Evolutionary conservation across 345 rosid genomes (phyloP).

Genomic region (Populus nigra): DNA sequence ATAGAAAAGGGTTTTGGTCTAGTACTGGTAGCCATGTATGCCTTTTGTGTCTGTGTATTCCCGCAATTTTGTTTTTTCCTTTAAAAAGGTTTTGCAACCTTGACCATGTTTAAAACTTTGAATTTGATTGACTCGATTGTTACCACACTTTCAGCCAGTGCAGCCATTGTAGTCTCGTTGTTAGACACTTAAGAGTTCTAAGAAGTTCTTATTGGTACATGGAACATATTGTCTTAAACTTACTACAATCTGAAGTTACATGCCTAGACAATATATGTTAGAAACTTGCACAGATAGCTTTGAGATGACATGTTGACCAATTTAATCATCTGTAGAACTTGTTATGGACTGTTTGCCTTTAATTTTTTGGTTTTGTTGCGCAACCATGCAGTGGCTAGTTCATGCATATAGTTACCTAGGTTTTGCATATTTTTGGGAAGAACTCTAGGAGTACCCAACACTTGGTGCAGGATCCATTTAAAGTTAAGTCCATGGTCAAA

Average conservation of each 20-base stretch:
- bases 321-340: background rate
- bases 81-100: background rate
- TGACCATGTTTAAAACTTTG: background rate
- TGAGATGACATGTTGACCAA: background rate
- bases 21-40: background rate
- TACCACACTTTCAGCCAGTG: background rate
- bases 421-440: background rate
- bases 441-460: background rate
- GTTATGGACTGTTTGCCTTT: background rate
- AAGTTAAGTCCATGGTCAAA: background rate
- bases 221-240: background rate
- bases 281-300: background rate
- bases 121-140: background rate
- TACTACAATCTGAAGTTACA: background rate
- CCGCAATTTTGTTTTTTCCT: too few relatives aligned
- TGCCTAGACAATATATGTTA: background rate
- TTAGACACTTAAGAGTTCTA: background rate
- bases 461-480: background rate
- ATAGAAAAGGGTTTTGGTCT: background rate
- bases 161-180: background rate
- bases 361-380: background rate
- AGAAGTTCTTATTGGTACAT: background rate
- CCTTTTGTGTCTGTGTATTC: too few relatives aligned
- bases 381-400: background rate
- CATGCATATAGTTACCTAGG: background rate